Base-by-base conservation (phyloP, 306 rosid species). In the Glycine soja region DNA sequence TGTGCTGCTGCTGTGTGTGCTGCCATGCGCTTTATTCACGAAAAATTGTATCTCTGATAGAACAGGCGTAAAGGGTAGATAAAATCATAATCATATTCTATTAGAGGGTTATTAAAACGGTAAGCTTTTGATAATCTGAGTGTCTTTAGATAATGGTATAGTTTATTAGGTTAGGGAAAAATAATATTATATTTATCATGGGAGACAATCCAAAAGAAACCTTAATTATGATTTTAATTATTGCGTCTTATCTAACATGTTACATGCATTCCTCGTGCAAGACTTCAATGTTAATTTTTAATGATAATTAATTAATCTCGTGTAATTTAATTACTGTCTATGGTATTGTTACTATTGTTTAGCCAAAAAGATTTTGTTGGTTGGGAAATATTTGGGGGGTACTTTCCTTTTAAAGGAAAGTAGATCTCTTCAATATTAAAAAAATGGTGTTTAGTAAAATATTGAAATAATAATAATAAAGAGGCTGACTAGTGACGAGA, bases 331-430 rank as follows among this genome's bases (percentile, higher is more conserved):
- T 11, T 34, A 32, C 0, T 7, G 11, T 8, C 0, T 66, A 5
- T 8, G 10, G 52, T 40, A 5, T 4, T 38, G 43, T 38, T 38
- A 38, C 43, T 2, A 38, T 38, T 38, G 43, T 42, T 8, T 4
- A n/a, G 72, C 12, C 45, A 5, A 53, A 47, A 24, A 3, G 30
- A 43, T 6, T 38, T 24, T 24, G 30, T 24, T 38, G 7, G 45
- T 24, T 32, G 24, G 56, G 19, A 19, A 71, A 15, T 76, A 47
- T 64, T 6, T 71, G 43, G 46, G 19, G 51, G 69, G 24, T 32
- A 40, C 85, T 86, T 86, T 75, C 90, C 91, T 77, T 92, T 85
- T 84, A 87, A 86, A 88, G 90, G 30, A 24, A 90, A 86, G 87
- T 43, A 58, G 75, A 65, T 74, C 69, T 14, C 61, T 53, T 38